Conservation (phyloP, 345 rosid species). For the Draba incana region DNA sequence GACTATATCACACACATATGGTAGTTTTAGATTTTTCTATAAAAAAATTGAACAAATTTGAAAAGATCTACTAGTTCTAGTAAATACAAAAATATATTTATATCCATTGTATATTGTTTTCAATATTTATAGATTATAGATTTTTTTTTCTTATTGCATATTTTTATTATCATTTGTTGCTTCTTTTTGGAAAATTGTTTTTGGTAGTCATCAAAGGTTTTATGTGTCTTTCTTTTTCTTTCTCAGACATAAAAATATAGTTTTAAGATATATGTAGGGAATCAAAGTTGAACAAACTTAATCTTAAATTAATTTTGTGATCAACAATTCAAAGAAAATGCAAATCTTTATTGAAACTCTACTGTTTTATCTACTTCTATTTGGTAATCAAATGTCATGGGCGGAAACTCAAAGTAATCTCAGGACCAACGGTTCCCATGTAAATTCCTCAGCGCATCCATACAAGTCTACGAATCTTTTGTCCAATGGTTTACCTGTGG, state of each 20-base stretch:
- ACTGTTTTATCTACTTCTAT: neutral
- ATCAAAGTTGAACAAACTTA: slow-evolving; percentile 9
- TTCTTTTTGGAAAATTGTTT: neutral
- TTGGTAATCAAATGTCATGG: slow-evolving; percentile 4
- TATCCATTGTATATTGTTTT: slow-evolving; percentile 12
- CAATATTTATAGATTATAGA: neutral
- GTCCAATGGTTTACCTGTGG: slow-evolving; percentile 46
- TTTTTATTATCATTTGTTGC: neutral
- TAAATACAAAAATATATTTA: neutral
- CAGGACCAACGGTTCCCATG: neutral
- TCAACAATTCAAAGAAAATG: neutral
- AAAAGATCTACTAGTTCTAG: neutral
- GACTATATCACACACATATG: neutral
- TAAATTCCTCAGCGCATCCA: neutral
- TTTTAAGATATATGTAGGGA: neutral
- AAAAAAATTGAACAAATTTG: neutral
- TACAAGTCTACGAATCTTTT: neutral
- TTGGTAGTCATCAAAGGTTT: slow-evolving; percentile 31
- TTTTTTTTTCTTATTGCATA: neutral
- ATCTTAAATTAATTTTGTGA: neutral
- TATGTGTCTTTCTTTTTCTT: neutral
- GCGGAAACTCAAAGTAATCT: neutral
- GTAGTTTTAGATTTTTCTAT: neutral
- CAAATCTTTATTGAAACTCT: slow-evolving; percentile 17
- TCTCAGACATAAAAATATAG: neutral